phyloP scores from a whole-genome alignment of 805 yeast species.

The Kodamaea kakaduensis region DNA sequence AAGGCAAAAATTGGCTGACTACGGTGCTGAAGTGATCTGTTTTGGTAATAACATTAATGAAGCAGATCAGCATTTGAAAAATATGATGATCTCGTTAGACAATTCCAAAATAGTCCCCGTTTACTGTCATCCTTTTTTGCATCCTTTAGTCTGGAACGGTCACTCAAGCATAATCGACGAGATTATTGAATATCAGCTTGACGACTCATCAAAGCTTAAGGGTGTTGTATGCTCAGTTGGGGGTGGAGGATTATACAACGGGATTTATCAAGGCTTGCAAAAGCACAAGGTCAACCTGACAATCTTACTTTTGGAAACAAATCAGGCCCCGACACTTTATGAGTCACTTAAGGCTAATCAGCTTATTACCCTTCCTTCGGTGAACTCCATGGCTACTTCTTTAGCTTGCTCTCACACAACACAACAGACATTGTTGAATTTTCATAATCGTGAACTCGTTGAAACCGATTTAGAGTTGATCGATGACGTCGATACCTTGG shows the following conservation, averaged over 20 bases:
- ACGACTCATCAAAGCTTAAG: constrained; percentile 25
- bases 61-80: constrained; percentile 44
- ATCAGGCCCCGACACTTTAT: constrained; percentile 58
- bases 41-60: constrained; percentile 47
- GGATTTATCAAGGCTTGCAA: constrained; percentile 44
- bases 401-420: constrained; percentile 62
- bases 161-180: constrained; percentile 48
- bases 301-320: constrained; percentile 51
- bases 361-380: constrained; percentile 42
- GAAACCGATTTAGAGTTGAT: constrained; percentile 23
- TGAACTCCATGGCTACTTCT: constrained; percentile 57
- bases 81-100: constrained; percentile 18
- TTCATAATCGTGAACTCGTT: constrained; percentile 13
- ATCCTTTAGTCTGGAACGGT: constrained; percentile 52
- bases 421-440: constrained; percentile 42
- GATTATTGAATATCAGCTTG: constrained; percentile 27
- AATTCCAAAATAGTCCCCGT: constrained; percentile 28
- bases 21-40: constrained; percentile 50
- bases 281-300: constrained; percentile 29
- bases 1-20: constrained; percentile 38
- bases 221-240: constrained; percentile 54
- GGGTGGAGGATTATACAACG: constrained; percentile 57
- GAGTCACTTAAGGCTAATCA: constrained; percentile 45
- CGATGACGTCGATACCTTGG: constrained; percentile 54
- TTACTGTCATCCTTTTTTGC: constrained; percentile 54